Evolutionary conservation across 2,329 filamentous ascomycete genomes (phyloP).

Genomic region (Teratosphaeria viscida): DNA sequence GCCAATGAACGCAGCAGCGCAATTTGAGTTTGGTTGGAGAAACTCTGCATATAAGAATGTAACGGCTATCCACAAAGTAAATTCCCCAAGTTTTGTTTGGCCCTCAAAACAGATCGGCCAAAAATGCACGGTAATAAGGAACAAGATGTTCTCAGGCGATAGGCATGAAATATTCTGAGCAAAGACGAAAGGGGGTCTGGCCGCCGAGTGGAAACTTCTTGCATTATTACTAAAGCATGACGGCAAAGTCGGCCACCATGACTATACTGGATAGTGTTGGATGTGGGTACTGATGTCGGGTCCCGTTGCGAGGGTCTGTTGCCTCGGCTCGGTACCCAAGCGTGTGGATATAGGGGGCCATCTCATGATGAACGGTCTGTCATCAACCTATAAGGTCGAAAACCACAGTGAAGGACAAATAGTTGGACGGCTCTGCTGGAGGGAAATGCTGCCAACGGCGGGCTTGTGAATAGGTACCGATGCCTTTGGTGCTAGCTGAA

Average conservation of each 20-base stretch:
- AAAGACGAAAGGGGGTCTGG: not conserved
- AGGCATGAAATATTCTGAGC: not conserved
- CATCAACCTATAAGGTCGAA: too few relatives aligned
- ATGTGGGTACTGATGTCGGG: not conserved
- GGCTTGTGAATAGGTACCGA: too few relatives aligned
- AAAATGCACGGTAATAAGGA: not conserved
- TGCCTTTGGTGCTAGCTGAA: too few relatives aligned
- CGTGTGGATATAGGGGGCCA: not conserved
- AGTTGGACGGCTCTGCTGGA: too few relatives aligned
- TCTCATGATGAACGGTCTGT: too few relatives aligned
- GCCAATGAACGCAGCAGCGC: not conserved
- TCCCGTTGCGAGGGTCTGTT: not conserved
- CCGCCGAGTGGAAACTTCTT: not conserved
- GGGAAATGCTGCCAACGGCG: too few relatives aligned
- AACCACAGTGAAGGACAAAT: too few relatives aligned
- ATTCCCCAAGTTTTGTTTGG: not conserved
- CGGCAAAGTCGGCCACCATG: not conserved
- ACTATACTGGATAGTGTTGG: not conserved
- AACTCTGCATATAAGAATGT: not conserved
- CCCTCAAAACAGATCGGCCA: not conserved
- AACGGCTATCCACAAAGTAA: not conserved
- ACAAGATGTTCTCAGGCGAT: not conserved
- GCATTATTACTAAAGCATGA: not conserved
- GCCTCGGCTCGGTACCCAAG: not conserved
- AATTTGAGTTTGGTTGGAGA: not conserved